Evolutionary conservation across 805 yeast species (phyloP).

Genomic region (Saccharomycopsis malanga): DNA sequence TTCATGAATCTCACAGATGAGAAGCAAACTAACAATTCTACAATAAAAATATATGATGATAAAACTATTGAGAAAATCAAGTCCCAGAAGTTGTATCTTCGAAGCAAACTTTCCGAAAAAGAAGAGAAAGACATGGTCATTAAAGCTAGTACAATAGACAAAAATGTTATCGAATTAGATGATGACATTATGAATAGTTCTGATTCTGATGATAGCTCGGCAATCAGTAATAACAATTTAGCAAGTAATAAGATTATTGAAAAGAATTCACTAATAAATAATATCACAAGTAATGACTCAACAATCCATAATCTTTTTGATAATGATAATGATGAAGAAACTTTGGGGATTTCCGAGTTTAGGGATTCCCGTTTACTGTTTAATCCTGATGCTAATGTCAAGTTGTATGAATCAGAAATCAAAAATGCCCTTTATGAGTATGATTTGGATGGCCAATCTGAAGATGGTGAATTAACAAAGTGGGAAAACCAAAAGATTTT

Average conservation of each 20-base stretch:
- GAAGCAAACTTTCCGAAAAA: background rate
- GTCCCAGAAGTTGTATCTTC: slow-evolving; percentile 1
- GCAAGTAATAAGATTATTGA: background rate
- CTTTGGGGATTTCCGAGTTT: too few species aligned
- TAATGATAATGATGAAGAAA: background rate
- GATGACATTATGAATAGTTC: background rate
- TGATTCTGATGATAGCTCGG: background rate
- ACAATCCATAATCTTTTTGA: too few species aligned
- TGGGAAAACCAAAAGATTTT: slow-evolving; percentile 15
- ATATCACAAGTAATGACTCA: background rate
- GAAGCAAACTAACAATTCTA: too few species aligned
- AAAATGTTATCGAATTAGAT: slow-evolving; percentile 3
- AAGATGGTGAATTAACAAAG: slow-evolving; percentile 5
- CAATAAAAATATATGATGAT: slow-evolving; percentile 5
- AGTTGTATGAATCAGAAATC: slow-evolving; percentile 5
- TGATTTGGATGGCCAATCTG: slow-evolving; percentile 1
- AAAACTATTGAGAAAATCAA: slow-evolving; percentile 6
- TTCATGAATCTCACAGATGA: too few species aligned
- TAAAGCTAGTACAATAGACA: background rate
- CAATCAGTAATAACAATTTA: background rate
- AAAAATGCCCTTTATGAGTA: slow-evolving; percentile 13
- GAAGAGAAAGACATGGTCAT: background rate
- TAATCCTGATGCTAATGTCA: slow-evolving; percentile 1
- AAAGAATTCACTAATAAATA: too few species aligned
- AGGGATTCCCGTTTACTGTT: background rate